A percentile compares a stretch with the other conserved stretches of the same genome.
Conservation (phyloP, 2,329 filamentous ascomycete genomes). For the Blastomyces gilchristii region DNA sequence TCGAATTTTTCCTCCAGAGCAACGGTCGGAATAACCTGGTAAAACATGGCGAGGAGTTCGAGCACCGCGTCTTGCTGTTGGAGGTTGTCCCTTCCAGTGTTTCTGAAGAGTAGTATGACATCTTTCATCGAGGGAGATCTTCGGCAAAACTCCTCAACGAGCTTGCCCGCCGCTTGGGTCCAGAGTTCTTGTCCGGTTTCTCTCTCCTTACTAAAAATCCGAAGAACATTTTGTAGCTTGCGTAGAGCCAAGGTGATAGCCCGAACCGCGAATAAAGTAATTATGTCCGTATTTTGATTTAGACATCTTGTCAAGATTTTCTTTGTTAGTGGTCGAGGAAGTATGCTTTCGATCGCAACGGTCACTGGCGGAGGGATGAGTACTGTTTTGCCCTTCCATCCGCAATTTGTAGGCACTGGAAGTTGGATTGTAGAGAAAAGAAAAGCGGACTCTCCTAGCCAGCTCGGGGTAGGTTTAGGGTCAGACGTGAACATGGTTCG, state of each 20-base stretch:
- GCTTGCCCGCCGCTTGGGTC: slow-evolving; percentile 56
- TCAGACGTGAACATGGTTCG: slow-evolving; percentile 77
- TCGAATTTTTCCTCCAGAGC: slow-evolving; percentile 81
- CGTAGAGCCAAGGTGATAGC: slow-evolving; percentile 68
- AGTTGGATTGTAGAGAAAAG: slow-evolving; percentile 71
- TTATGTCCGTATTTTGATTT: slow-evolving; percentile 63
- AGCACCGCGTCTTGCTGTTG: slow-evolving; percentile 71
- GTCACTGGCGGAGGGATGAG: slow-evolving; percentile 65
- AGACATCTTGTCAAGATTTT: slow-evolving; percentile 71
- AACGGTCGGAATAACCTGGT: slow-evolving; percentile 66
- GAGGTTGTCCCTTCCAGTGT: slow-evolving; percentile 55
- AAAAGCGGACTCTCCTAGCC: slow-evolving; percentile 88
- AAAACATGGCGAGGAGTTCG: slow-evolving; percentile 72
- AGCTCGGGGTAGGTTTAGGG: slow-evolving; percentile 82
- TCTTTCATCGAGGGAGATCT: slow-evolving; percentile 75
- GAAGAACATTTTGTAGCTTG: slow-evolving; percentile 59
- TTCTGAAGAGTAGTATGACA: slow-evolving; percentile 62
- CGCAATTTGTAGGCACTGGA: slow-evolving; percentile 62
- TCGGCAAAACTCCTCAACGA: slow-evolving; percentile 65
- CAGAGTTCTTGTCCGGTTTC: slow-evolving; percentile 46
- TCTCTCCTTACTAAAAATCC: slow-evolving; percentile 47
- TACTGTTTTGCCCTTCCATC: slow-evolving; percentile 53
- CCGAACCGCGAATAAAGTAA: slow-evolving; percentile 74
- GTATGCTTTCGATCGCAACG: slow-evolving; percentile 71
- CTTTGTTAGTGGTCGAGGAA: slow-evolving; percentile 72